A percentile compares a stretch with the other conserved stretches of the same genome.
These are phyloP conservation scores for Solanum hybrid DNA, from an alignment of 305 asterid genomes.

Conservation along the genomic window DNA sequence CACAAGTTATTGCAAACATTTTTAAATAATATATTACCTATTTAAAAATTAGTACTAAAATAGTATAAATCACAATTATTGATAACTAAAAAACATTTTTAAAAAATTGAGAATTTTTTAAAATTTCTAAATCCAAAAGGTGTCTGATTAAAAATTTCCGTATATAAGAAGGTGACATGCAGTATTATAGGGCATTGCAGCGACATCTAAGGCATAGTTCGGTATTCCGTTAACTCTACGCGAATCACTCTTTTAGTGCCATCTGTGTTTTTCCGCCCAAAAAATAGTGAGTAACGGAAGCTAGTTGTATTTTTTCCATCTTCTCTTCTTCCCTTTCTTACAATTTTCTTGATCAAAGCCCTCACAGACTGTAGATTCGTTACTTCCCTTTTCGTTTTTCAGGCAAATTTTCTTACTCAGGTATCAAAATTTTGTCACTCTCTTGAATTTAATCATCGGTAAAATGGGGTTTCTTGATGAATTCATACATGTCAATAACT, in stretches of 20 bases:
- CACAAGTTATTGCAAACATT: not conserved
- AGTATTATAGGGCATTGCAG: not conserved
- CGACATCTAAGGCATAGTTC: slow-evolving; percentile 4
- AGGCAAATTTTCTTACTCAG: not conserved
- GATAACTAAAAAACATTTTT: not conserved
- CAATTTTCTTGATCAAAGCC: not conserved
- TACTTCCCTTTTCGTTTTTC: not conserved
- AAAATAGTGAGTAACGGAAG: not conserved
- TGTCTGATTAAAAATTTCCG: not conserved
- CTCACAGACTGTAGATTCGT: not conserved
- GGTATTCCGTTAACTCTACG: not conserved
- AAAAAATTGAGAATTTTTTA: no score
- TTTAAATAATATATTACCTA: not conserved
- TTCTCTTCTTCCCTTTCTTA: not conserved
- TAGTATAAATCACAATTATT: not conserved
- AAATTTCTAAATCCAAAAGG: not conserved
- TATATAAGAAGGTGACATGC: not conserved
- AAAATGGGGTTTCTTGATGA: not conserved
- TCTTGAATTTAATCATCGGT: not conserved
- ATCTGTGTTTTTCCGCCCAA: not conserved
- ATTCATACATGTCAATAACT: not conserved
- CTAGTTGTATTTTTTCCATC: not conserved
- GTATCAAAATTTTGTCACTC: not conserved
- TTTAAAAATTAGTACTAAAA: not conserved
- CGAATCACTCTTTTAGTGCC: not conserved